These are phyloP conservation scores for Zygoascus biomembranicola DNA, from an alignment of 805 yeast species.

Conservation along the genomic window DNA sequence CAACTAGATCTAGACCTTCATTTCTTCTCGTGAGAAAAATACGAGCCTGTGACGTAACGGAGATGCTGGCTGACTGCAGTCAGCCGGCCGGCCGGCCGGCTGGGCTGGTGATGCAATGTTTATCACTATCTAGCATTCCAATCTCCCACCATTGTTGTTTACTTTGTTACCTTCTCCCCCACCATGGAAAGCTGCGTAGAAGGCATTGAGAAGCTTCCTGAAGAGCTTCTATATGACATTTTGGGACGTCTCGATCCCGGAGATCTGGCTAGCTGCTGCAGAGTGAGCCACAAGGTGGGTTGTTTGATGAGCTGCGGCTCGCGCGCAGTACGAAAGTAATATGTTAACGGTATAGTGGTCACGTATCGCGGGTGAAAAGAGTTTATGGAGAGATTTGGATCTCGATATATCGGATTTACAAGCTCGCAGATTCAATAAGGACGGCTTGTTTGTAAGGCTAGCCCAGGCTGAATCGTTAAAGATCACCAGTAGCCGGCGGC, in stretches of 20 bases:
- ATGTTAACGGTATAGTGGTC: neutral
- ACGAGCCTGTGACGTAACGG: no score
- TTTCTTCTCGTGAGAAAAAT: no score
- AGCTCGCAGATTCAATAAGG: neutral
- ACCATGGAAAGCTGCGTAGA: neutral
- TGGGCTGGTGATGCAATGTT: no score
- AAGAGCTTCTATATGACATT: neutral
- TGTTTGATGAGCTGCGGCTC: neutral
- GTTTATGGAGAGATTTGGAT: neutral
- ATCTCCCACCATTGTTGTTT: neutral
- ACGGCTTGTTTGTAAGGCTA: neutral
- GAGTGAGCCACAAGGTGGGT: neutral
- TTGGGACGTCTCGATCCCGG: neutral
- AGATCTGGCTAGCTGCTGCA: neutral
- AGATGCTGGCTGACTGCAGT: no score
- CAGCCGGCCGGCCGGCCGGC: no score
- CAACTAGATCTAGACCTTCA: no score
- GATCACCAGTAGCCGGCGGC: neutral
- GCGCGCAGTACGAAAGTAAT: neutral
- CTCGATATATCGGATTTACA: neutral
- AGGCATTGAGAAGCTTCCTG: neutral
- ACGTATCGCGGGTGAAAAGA: neutral
- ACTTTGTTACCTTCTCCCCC: neutral
- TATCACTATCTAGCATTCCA: neutral
- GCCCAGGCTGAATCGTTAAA: neutral